Conservation (phyloP, 2,329 filamentous ascomycete species). For the Microascus cirrosus region DNA sequence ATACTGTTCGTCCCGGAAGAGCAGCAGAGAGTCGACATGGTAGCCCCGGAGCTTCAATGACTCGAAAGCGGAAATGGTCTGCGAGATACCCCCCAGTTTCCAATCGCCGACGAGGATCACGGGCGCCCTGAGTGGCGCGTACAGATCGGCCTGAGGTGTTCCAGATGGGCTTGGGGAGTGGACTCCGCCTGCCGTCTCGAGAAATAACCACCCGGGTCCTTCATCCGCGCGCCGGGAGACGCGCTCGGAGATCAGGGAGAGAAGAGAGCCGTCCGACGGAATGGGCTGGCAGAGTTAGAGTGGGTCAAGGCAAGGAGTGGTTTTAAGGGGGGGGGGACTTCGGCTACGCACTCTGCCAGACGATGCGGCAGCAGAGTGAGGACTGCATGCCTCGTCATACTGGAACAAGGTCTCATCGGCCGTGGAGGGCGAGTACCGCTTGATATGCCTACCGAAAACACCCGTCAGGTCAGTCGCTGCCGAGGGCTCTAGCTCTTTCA, state of each 20-base stretch:
- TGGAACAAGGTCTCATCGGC: constrained; percentile 50
- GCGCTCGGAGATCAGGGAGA: constrained; percentile 32
- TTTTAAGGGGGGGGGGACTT: too few species aligned
- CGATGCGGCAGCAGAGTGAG: constrained; percentile 56
- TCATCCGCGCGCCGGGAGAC: constrained; percentile 28
- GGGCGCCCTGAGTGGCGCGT: constrained; percentile 61
- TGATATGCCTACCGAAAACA: constrained; percentile 45
- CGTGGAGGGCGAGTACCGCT: constrained; percentile 41
- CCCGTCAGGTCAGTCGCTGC: not conserved
- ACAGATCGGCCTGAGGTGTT: constrained; percentile 66
- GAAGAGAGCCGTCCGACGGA: not conserved
- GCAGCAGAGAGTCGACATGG: constrained; percentile 57
- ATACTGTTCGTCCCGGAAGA: constrained; percentile 58
- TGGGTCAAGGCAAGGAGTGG: too few species aligned
- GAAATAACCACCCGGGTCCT: constrained; percentile 48
- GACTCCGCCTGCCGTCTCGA: constrained; percentile 76
- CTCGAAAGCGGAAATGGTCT: constrained; percentile 71
- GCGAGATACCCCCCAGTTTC: constrained; percentile 67
- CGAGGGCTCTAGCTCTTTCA: too few species aligned
- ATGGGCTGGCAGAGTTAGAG: constrained; percentile 3
- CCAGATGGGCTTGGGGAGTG: constrained; percentile 70
- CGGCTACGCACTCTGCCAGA: constrained; percentile 26
- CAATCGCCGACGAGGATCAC: constrained; percentile 65
- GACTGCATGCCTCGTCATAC: constrained; percentile 64
- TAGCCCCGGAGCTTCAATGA: constrained; percentile 69